These are phyloP conservation scores for Yamadazyma tumulicola DNA, from an alignment of 805 yeast species.

Conservation along the genomic window DNA sequence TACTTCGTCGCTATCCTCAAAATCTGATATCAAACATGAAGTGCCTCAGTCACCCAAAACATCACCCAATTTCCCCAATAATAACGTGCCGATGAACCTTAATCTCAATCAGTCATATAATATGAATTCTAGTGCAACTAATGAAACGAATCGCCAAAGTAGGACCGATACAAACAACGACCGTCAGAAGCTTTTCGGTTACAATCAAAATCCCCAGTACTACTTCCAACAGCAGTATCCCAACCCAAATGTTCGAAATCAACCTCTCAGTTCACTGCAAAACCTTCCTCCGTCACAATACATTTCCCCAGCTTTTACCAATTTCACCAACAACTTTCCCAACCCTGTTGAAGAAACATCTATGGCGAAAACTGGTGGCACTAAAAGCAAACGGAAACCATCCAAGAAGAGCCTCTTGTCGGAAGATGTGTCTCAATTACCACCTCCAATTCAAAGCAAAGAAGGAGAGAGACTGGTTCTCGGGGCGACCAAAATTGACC, in stretches of 20 bases:
- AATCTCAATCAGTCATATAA: slow-evolving; percentile 3
- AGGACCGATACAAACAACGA: too few relatives aligned
- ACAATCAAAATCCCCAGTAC: too few relatives aligned
- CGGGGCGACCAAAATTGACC: slow-evolving; percentile 90
- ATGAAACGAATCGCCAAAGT: too few relatives aligned
- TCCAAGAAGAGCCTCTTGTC: too few relatives aligned
- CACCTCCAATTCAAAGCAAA: slow-evolving; percentile 14
- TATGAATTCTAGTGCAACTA: slow-evolving; percentile 7
- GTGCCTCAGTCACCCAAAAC: slow-evolving; percentile 41
- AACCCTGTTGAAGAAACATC: too few relatives aligned
- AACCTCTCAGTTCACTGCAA: slow-evolving; percentile 2
- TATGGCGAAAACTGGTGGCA: too few relatives aligned
- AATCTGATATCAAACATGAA: slow-evolving; percentile 27
- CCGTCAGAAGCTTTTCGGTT: too few relatives aligned
- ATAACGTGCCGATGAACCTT: not conserved
- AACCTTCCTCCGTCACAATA: slow-evolving; percentile 10
- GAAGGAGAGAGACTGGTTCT: slow-evolving; percentile 68
- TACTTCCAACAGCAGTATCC: too few relatives aligned
- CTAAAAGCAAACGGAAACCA: too few relatives aligned
- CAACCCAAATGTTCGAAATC: too few relatives aligned
- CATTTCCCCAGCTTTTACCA: slow-evolving; percentile 11
- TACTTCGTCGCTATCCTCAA: slow-evolving; percentile 34
- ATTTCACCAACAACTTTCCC: slow-evolving; percentile 9
- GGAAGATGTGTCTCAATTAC: slow-evolving; percentile 7
- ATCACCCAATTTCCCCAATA: slow-evolving; percentile 20